Evolutionary conservation across 2,329 filamentous ascomycete genomes (phyloP).

Genomic region (Trichoderma cornu-damae): DNA sequence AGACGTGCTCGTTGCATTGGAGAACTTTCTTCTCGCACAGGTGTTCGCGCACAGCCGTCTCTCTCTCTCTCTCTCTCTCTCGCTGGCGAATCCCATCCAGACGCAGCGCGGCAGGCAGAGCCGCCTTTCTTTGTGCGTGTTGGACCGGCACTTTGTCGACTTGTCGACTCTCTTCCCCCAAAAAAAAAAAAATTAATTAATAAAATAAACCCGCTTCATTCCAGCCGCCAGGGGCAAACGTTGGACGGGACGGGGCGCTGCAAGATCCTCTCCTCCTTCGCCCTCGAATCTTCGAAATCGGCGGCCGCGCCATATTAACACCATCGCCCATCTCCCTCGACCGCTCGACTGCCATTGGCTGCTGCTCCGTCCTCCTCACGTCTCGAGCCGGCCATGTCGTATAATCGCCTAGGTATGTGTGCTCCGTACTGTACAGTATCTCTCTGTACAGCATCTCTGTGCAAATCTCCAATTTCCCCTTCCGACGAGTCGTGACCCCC

Average conservation of each 20-base stretch:
- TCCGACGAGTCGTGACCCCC: conserved; percentile 20
- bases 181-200: no score
- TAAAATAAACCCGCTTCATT: background rate
- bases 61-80: background rate
- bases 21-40: no score
- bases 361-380: background rate
- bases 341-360: background rate
- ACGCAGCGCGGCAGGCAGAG: background rate
- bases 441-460: no score
- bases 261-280: no score
- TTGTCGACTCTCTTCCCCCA: no score
- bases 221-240: conserved; percentile 13
- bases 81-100: background rate
- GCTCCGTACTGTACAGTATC: no score
- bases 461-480: conserved; percentile 24
- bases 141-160: background rate
- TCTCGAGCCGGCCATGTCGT: conserved; percentile 53
- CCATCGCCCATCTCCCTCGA: background rate
- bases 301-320: no score
- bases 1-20: no score
- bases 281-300: no score
- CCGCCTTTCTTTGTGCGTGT: background rate
- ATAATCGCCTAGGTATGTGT: conserved; percentile 67
- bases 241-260: background rate
- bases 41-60: conserved; percentile 18